These are phyloP conservation scores for Sindora glabra DNA, from an alignment of 306 rosid species.

Conservation along the genomic window DNA sequence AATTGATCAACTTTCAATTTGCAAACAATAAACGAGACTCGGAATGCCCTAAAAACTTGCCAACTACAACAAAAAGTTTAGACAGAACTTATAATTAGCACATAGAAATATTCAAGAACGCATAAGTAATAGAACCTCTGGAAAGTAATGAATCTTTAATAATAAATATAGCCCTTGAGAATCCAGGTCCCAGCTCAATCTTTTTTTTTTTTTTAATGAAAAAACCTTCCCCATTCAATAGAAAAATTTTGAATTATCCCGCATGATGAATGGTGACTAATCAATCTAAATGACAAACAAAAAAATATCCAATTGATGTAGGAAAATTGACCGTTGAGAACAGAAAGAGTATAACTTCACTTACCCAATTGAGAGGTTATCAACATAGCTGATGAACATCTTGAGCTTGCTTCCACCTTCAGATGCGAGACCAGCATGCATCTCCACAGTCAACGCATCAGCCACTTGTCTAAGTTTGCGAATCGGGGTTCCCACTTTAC, in stretches of 20 bases:
- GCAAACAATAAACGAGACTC: too few species aligned
- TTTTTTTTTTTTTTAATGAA: not conserved
- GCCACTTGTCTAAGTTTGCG: slow-evolving; percentile 65
- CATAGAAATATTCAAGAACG: too few species aligned
- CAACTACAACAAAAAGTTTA: too few species aligned
- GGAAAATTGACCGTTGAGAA: too few species aligned
- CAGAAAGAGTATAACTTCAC: not conserved
- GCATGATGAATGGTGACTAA: not conserved
- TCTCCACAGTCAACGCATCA: slow-evolving; percentile 89
- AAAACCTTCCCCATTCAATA: too few species aligned
- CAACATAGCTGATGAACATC: slow-evolving; percentile 90
- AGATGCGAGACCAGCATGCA: slow-evolving; percentile 94
- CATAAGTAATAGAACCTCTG: too few species aligned
- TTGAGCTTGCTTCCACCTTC: slow-evolving; percentile 93
- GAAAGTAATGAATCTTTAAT: too few species aligned
- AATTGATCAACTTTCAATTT: too few species aligned
- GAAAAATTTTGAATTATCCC: too few species aligned
- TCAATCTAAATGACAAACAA: not conserved
- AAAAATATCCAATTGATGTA: too few species aligned
- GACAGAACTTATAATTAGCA: too few species aligned
- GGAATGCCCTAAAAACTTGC: too few species aligned
- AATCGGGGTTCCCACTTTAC: slow-evolving; percentile 60
- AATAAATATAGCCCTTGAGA: not conserved
- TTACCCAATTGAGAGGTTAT: slow-evolving; percentile 92
- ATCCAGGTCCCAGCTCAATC: not conserved